Conservation (phyloP, 2,329 filamentous ascomycete species). For the Colletotrichum cereale region DNA sequence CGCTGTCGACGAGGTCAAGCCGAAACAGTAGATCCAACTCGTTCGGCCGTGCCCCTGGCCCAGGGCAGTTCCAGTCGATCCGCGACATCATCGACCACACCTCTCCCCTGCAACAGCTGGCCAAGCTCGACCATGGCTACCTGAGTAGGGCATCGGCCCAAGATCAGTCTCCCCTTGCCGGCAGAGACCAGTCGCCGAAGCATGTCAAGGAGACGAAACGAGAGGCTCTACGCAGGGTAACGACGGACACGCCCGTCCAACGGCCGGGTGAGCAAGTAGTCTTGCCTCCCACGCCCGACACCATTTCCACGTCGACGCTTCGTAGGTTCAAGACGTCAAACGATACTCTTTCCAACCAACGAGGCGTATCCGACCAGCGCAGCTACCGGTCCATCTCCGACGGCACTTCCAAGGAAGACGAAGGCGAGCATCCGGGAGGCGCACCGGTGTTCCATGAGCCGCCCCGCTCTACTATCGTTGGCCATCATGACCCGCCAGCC, state of each 20-base stretch:
- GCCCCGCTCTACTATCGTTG: conserved; percentile 50
- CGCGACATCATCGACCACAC: conserved; percentile 58
- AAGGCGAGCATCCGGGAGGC: conserved; percentile 38
- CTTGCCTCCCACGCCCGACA: conserved; percentile 71
- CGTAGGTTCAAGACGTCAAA: conserved; percentile 63
- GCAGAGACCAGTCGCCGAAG: conserved; percentile 43
- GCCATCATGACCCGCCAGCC: conserved; percentile 44
- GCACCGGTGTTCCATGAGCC: conserved; percentile 45
- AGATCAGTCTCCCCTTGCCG: conserved; percentile 43
- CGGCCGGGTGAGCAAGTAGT: conserved; percentile 56
- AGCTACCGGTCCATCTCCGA: conserved; percentile 50
- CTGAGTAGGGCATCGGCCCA: conserved; percentile 47
- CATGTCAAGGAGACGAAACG: conserved; percentile 61
- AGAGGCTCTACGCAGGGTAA: conserved; percentile 61
- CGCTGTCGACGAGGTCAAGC: not conserved
- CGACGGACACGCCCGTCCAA: conserved; percentile 59
- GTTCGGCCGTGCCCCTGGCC: conserved; percentile 46
- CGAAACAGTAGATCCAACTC: conserved; percentile 47
- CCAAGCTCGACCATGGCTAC: conserved; percentile 54
- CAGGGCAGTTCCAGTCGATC: conserved; percentile 59
- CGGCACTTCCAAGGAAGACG: conserved; percentile 41
- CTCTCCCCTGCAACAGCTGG: conserved; percentile 65
- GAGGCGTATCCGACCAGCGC: conserved; percentile 46
- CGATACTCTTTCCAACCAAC: conserved; percentile 58
- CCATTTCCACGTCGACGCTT: conserved; percentile 68